Evolutionary conservation across 345 rosid species (phyloP).

Genomic region (Hibiscus tridactylites): DNA sequence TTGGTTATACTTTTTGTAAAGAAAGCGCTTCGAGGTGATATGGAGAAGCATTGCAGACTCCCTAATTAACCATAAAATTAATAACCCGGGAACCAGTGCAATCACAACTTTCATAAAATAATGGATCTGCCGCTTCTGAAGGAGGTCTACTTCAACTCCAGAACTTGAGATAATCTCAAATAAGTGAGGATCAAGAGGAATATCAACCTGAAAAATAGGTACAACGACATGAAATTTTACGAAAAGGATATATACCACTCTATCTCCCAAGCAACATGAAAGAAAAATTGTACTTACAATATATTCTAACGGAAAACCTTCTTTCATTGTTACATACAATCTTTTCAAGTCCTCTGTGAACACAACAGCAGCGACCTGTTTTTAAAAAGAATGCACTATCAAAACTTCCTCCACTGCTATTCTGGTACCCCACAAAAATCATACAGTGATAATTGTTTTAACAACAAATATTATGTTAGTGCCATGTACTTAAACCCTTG

Average conservation of each 20-base stretch:
- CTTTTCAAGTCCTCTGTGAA: constrained; percentile 91
- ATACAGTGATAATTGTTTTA: not conserved
- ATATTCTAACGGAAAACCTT: constrained; percentile 93
- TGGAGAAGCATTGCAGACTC: constrained; percentile 75
- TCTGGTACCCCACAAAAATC: not conserved
- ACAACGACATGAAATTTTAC: constrained; percentile 15
- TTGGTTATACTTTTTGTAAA: constrained; percentile 81
- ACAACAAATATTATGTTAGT: not conserved
- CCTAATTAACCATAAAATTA: constrained; percentile 71
- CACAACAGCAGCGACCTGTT: constrained; percentile 88
- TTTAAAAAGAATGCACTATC: constrained; percentile 17
- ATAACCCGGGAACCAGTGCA: constrained; percentile 75
- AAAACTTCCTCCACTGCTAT: not conserved
- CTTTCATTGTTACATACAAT: constrained; percentile 84
- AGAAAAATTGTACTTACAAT: constrained; percentile 44
- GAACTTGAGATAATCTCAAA: constrained; percentile 77
- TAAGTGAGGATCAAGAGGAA: constrained; percentile 88
- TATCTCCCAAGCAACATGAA: constrained; percentile 7
- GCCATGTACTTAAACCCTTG: not conserved
- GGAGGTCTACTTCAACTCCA: constrained; percentile 91
- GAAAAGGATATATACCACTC: constrained; percentile 9
- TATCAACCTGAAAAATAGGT: constrained; percentile 56
- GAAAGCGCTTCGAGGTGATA: constrained; percentile 71
- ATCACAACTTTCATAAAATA: constrained; percentile 76
- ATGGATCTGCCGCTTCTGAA: constrained; percentile 86